Evolutionary conservation across 768 basidiomycete genomes (phyloP).

Genomic region (Phaffia tasmanica): DNA sequence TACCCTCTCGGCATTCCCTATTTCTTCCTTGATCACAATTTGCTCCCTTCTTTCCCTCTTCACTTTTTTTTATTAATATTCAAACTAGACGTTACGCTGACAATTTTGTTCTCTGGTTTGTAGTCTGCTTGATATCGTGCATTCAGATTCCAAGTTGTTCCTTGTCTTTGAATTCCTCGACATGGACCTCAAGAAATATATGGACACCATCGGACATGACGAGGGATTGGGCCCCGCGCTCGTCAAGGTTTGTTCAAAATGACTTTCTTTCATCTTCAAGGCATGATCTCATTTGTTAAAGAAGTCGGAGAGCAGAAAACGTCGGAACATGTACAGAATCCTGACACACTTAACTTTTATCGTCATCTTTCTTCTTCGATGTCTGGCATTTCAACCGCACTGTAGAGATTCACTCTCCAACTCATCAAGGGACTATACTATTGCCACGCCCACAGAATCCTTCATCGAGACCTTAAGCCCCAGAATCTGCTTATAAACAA

Average conservation of each 20-base stretch:
- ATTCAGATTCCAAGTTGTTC: constrained; percentile 92
- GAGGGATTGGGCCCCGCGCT: constrained; percentile 55
- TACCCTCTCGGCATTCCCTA: too few species aligned
- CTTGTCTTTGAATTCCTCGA: constrained; percentile 97
- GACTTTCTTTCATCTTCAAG: constrained; percentile 21
- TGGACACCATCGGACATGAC: constrained; percentile 70
- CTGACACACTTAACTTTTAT: background rate
- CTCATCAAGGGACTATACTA: constrained; percentile 81
- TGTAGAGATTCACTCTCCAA: constrained; percentile 91
- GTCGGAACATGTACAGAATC: background rate
- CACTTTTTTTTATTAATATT: too few species aligned
- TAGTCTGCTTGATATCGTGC: constrained; percentile 91
- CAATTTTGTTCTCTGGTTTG: background rate
- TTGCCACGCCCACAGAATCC: constrained; percentile 87
- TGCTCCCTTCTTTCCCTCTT: too few species aligned
- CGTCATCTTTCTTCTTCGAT: background rate
- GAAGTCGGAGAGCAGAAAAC: too few species aligned
- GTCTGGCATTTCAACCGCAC: background rate
- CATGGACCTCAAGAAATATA: constrained; percentile 90
- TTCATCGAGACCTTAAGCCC: constrained; percentile 94
- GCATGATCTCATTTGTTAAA: background rate
- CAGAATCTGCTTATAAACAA: constrained; percentile 91
- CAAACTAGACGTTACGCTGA: too few species aligned
- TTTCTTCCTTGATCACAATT: too few species aligned
- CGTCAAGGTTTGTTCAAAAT: constrained; percentile 57